Evolutionary conservation across 257 asterid genomes (phyloP).

Genomic region (Solanum chilense): DNA sequence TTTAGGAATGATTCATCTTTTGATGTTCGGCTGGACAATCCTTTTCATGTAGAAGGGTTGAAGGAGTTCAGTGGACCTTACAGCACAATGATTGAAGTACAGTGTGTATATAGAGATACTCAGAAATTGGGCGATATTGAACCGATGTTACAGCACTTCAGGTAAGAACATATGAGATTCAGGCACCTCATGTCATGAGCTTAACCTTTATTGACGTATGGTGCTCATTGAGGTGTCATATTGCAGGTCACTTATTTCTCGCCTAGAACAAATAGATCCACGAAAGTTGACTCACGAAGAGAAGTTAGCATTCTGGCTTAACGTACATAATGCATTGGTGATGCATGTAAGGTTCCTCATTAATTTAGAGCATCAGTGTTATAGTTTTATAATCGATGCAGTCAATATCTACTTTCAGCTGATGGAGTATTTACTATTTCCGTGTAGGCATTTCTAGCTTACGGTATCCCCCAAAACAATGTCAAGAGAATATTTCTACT

Average conservation of each 20-base stretch:
- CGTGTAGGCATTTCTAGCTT: constrained; percentile 80
- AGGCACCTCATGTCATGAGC: neutral
- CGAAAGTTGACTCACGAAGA: constrained; percentile 70
- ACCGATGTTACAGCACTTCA: constrained; percentile 56
- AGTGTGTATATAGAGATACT: constrained; percentile 65
- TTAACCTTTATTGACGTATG: neutral
- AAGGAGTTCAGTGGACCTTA: constrained; percentile 98
- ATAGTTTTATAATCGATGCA: neutral
- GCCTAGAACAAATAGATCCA: constrained; percentile 74
- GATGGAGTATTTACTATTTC: neutral
- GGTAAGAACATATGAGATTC: constrained; percentile 27
- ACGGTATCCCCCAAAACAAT: constrained; percentile 84
- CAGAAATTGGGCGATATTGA: constrained; percentile 73
- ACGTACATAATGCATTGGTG: constrained; percentile 87
- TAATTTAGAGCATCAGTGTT: neutral
- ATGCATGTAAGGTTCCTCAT: constrained; percentile 70
- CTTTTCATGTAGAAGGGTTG: constrained; percentile 83
- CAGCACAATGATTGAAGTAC: constrained; percentile 97
- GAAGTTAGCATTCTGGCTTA: constrained; percentile 96
- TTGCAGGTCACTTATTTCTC: constrained; percentile 78
- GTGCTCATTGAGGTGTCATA: neutral
- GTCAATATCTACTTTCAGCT: neutral
- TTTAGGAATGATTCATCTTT: constrained; percentile 70
- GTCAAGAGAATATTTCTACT: constrained; percentile 77
- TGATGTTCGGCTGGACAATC: constrained; percentile 81